These are phyloP conservation scores for Dactylellina cionopaga DNA, from an alignment of 2,329 filamentous ascomycete genomes.

Conservation along the genomic window DNA sequence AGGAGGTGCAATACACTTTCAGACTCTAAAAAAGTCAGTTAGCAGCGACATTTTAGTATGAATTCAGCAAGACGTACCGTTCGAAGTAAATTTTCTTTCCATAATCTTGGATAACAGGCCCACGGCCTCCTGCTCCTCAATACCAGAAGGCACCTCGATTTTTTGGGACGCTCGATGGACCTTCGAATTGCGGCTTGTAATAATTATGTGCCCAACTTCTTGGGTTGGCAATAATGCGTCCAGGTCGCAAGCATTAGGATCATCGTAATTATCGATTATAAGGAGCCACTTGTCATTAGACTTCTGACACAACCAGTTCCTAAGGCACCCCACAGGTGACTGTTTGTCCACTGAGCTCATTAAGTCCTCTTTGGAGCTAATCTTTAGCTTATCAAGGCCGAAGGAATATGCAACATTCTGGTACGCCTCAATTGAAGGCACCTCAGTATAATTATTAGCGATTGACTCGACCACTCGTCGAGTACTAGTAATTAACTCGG, in stretches of 20 bases:
- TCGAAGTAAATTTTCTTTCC: background rate
- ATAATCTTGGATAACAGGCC: background rate
- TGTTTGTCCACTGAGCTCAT: background rate
- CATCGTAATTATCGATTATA: slow-evolving; percentile 17
- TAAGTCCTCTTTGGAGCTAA: background rate
- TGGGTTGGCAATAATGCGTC: background rate
- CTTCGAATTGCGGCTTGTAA: slow-evolving; percentile 8
- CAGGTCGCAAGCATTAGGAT: background rate
- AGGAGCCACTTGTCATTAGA: slow-evolving; percentile 17
- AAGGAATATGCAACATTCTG: background rate
- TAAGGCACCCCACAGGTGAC: slow-evolving; percentile 8
- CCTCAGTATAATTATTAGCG: background rate
- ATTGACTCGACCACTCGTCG: background rate
- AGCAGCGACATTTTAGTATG: background rate
- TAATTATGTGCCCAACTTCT: slow-evolving; percentile 11
- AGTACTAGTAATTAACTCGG: slow-evolving; percentile 1
- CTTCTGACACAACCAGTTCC: background rate
- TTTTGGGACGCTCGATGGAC: background rate
- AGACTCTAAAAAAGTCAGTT: slow-evolving; percentile 7
- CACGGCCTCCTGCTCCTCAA: slow-evolving; percentile 12
- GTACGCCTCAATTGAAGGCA: background rate
- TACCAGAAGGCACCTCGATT: background rate
- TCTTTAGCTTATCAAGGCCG: background rate
- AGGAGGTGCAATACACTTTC: background rate
- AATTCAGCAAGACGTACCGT: background rate